Evolutionary conservation across 495 filamentous ascomycete genomes (phyloP).

Genomic region (Aspergillus panamensis): DNA sequence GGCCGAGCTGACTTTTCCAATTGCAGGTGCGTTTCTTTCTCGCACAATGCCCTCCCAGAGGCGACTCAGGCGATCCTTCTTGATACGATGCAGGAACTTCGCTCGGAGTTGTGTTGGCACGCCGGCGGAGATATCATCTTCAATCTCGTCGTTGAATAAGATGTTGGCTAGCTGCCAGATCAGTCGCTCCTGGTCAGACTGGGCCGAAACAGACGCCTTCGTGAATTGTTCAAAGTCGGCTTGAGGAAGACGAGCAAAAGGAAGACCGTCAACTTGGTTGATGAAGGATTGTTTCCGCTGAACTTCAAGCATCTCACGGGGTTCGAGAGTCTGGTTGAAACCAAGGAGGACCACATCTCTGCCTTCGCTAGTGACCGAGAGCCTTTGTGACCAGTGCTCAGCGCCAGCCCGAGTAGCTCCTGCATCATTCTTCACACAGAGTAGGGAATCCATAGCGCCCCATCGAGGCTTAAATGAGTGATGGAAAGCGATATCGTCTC

Average conservation of each 20-base stretch:
- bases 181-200: conserved; percentile 36
- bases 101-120: conserved; percentile 38
- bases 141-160: conserved; percentile 69
- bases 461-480: conserved; percentile 71
- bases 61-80: conserved; percentile 49
- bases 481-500: conserved; percentile 58
- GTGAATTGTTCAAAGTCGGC: conserved; percentile 36
- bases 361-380: conserved; percentile 39
- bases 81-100: conserved; percentile 47
- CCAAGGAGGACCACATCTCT: conserved; percentile 34
- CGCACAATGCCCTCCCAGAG: conserved; percentile 49
- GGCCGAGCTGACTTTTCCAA: conserved; percentile 49
- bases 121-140: conserved; percentile 44
- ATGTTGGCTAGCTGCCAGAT: conserved; percentile 66
- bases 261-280: conserved; percentile 36
- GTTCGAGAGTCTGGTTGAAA: conserved; percentile 26
- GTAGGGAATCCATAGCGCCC: conserved; percentile 67
- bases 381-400: conserved; percentile 32
- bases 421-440: conserved; percentile 52
- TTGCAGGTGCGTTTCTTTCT: conserved; percentile 41
- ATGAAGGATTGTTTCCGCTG: conserved; percentile 38
- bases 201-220: conserved; percentile 25
- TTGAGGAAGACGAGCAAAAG: conserved; percentile 35
- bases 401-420: conserved; percentile 23
- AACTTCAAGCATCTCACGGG: conserved; percentile 35